These are phyloP conservation scores for Lolium rigidum DNA, from an alignment of 176 grass and related monocot species.

Conservation along the genomic window DNA sequence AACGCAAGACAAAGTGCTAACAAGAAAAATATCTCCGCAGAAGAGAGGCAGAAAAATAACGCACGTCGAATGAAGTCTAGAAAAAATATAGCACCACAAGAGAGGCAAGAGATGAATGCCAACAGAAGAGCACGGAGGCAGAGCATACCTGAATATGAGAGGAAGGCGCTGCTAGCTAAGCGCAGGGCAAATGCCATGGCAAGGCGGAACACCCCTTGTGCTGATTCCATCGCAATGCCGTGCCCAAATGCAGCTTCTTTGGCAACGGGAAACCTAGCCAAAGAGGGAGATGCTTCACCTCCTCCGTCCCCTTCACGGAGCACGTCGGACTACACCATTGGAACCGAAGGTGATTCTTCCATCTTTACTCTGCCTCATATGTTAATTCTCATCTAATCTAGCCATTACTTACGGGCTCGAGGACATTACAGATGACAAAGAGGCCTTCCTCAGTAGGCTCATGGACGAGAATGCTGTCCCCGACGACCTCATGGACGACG, in stretches of 20 bases:
- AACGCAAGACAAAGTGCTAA: background rate
- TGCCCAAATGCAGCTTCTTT: background rate
- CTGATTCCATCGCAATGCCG: background rate
- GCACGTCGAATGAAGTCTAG: no score
- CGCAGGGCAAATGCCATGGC: background rate
- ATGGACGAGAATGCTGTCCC: background rate
- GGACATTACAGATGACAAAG: background rate
- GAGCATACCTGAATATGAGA: background rate
- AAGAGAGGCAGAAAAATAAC: no score
- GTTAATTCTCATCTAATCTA: background rate
- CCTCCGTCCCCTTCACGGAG: background rate
- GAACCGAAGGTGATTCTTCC: background rate
- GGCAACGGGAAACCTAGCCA: background rate
- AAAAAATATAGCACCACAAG: background rate
- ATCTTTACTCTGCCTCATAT: background rate
- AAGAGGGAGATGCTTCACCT: background rate
- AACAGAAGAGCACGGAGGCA: background rate
- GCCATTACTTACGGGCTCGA: background rate
- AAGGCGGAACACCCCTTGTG: background rate
- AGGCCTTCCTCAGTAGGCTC: background rate
- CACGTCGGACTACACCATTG: background rate
- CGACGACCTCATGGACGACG: background rate
- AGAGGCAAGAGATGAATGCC: background rate
- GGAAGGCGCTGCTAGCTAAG: background rate
- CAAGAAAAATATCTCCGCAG: no score